phyloP scores from a whole-genome alignment of 495 filamentous ascomycete species.

The Penicillium egyptiacum region DNA sequence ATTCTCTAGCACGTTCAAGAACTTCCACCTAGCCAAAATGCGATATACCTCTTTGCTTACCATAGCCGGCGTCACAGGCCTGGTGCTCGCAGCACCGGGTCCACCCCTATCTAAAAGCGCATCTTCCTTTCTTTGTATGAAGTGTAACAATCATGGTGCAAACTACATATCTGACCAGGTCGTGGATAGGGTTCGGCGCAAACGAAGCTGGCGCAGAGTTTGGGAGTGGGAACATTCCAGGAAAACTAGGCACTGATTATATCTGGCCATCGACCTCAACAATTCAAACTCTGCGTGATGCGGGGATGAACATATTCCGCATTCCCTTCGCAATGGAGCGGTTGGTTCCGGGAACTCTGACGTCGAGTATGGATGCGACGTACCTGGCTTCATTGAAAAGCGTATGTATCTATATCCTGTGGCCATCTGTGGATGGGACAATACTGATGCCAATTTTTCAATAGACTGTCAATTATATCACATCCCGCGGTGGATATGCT shows the following conservation, averaged over 20 bases:
- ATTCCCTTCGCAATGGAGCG: slow-evolving; percentile 68
- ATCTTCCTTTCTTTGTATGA: slow-evolving; percentile 8
- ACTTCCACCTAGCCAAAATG: not conserved
- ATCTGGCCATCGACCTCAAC: slow-evolving; percentile 55
- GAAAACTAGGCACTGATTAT: slow-evolving; percentile 54
- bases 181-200: slow-evolving; percentile 8
- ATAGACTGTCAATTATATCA: slow-evolving; percentile 58
- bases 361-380: slow-evolving; percentile 31
- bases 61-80: not conserved
- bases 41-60: slow-evolving; percentile 1
- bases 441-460: not conserved
- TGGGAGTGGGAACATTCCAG: slow-evolving; percentile 43
- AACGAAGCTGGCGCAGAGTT: slow-evolving; percentile 12
- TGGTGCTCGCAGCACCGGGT: slow-evolving; percentile 4
- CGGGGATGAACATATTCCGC: slow-evolving; percentile 66
- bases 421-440: not conserved
- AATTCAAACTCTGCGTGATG: slow-evolving; percentile 54
- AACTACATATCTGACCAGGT: not conserved
- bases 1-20: not conserved
- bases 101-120: slow-evolving; percentile 1
- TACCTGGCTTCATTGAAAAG: slow-evolving; percentile 39
- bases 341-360: slow-evolving; percentile 51
- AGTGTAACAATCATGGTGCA: too few species aligned
- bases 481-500: slow-evolving; percentile 58
- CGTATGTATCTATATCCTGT: slow-evolving; percentile 27